phyloP scores from a whole-genome alignment of 805 yeast species.

The Starmera dryadoides region DNA sequence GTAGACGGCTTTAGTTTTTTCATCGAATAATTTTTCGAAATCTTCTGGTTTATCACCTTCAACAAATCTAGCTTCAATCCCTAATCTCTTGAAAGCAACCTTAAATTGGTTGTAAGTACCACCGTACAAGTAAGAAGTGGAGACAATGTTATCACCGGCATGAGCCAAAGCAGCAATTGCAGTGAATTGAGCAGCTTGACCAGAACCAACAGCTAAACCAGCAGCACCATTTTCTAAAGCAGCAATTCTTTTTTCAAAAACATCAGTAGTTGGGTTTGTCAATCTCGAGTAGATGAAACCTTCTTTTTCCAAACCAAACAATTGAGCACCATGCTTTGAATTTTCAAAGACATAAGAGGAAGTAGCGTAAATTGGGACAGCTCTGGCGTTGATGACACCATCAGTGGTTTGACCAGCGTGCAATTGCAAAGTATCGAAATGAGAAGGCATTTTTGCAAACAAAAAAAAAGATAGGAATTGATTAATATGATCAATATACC shows the following conservation, averaged over 20 bases:
- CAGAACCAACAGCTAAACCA: conserved; percentile 88
- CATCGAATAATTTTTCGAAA: conserved; percentile 69
- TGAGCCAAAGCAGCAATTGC: conserved; percentile 82
- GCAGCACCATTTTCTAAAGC: conserved; percentile 90
- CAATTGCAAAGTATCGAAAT: conserved; percentile 85
- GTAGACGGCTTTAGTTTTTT: conserved; percentile 82
- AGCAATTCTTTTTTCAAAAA: conserved; percentile 86
- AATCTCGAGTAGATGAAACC: conserved; percentile 88
- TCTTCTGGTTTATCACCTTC: conserved; percentile 70
- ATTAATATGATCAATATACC: no score
- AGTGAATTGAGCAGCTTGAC: conserved; percentile 90
- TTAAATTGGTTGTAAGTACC: conserved; percentile 96
- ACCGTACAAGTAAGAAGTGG: conserved; percentile 85
- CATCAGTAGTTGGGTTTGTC: conserved; percentile 89
- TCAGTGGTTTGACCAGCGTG: conserved; percentile 90
- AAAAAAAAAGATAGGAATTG: no score
- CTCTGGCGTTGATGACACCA: conserved; percentile 55
- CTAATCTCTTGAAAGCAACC: conserved; percentile 83
- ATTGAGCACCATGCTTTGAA: conserved; percentile 87
- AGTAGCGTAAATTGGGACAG: conserved; percentile 90
- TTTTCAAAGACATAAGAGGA: conserved; percentile 83
- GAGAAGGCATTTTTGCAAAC: conserved; percentile 45
- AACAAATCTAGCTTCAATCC: conserved; percentile 81
- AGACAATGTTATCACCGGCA: conserved; percentile 82
- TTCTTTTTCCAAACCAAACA: conserved; percentile 76